Base-by-base conservation (phyloP, 2,329 filamentous ascomycete species). In the Colletotrichum liaoningense region DNA sequence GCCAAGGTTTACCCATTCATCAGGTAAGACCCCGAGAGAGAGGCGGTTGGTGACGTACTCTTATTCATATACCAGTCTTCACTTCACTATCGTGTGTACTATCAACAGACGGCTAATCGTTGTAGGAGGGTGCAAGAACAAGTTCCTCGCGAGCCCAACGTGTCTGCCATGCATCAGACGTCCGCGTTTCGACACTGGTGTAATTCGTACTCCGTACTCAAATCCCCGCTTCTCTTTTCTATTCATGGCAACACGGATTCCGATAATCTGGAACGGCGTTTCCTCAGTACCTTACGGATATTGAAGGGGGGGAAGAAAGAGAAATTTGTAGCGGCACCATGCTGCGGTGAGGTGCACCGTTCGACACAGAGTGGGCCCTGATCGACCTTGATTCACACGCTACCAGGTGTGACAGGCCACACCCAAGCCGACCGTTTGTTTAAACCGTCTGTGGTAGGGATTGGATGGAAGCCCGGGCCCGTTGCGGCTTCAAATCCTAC, bases 231-330 rank as follows among this genome's bases (percentile, higher is more conserved):
- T 63, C 14, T 56, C 30, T 11, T 38, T 62, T 63, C 49, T 67
- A 30, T 67, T 67, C 72, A 55, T 52, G 38, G 49, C 9, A 22
- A 46, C 33, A 9, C 16, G 30, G n/a, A 52, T 63, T 68, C 65
- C 62, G 54, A 67, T 33, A 52, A 67, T 52, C 42, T 63, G 66
- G 70, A 38, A 70, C 38, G 70, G 62, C 70, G 57, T 49, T 42
- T 67, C 35, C 52, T 67, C 24, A 60, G 35, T 19, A 35, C 33
- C 33, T 35, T 35, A 35, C 33, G 33, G 33, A 35, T 35, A 67
- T 19, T 28, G 35, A 14, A 19, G 52, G 14, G 46, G 12, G 3
- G 35, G 22, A 38, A 16, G 14, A 22, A 8, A 24, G 26, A 28
- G 49, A 30, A 46, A 35, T 49, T 49, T 22, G 35, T 19, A 28